Conservation (phyloP, 2,329 filamentous ascomycete species). For the Cladophialophora bantiana region DNA sequence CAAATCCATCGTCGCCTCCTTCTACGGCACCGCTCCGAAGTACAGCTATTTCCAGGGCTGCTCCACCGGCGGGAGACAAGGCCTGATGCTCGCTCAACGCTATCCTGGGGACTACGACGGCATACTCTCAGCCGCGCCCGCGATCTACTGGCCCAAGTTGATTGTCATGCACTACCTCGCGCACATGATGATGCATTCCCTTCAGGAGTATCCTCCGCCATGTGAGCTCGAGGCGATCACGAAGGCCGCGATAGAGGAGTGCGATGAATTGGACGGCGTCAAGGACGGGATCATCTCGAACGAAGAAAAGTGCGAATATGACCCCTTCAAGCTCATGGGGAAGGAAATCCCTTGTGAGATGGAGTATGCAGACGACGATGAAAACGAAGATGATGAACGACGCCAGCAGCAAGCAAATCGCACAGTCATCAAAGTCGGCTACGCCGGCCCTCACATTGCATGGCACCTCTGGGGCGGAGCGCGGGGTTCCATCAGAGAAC, state of each 20-base stretch:
- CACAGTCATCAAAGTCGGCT: constrained; percentile 26
- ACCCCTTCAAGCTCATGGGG: constrained; percentile 26
- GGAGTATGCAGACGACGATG: constrained; percentile 2
- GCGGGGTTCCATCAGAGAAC: constrained; percentile 33
- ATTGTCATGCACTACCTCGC: constrained; percentile 40
- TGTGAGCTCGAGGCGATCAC: constrained; percentile 50
- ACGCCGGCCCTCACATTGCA: constrained; percentile 44
- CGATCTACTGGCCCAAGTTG: constrained; percentile 41
- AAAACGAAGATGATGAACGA: not conserved
- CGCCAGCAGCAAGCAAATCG: not conserved
- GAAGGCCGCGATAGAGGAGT: constrained; percentile 44
- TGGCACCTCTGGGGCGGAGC: constrained; percentile 46
- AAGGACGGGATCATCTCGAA: constrained; percentile 40
- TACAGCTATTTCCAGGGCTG: constrained; percentile 63
- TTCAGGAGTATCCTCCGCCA: constrained; percentile 38
- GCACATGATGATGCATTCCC: constrained; percentile 39
- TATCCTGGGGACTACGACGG: constrained; percentile 42
- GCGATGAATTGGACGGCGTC: constrained; percentile 42
- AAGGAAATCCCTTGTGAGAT: constrained; percentile 29
- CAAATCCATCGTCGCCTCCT: constrained; percentile 26
- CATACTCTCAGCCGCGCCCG: constrained; percentile 41
- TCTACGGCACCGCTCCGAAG: constrained; percentile 23
- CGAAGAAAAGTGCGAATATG: constrained; percentile 29
- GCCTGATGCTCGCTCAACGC: constrained; percentile 54
- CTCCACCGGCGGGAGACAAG: constrained; percentile 66